Base-by-base conservation (phyloP, 805 yeast species). In the Cyberlindnera petersonii region DNA sequence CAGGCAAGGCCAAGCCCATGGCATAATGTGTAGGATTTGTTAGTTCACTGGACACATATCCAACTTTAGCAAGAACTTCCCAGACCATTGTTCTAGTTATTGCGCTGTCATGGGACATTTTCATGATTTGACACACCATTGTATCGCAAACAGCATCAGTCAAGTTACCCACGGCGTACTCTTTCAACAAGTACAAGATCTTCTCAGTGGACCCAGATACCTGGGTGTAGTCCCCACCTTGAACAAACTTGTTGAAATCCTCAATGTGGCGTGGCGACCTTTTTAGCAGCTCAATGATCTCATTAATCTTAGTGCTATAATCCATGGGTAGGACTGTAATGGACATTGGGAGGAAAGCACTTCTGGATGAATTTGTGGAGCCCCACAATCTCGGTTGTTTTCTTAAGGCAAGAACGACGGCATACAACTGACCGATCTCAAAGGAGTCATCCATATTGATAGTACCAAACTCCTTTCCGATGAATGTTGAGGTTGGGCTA, bases 151-250 rank as follows among this genome's bases (percentile, higher is more conserved):
- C 65, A 16, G 71, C 68, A 51, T 75, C 71, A 14, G 62, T 53
- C 23, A 72, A 51, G 33, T 79, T 77, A 0, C 79, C 82, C 6
- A 76, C 73, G 3, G 75, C 68, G 53, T 75, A 82, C 29, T 75
- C 74, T 43, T 70, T 72, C 38, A 82, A 53, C 33, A 81, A 46
- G 16, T 61, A 63, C 11, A 79, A 52, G 4, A 74, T 58, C 2
- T 67, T 65, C 0, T 65, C 56, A 42, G 61, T 67, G 8, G 24
- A 17, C 4, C 13, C n/a, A 1, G 29, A 23, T 1, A 24, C 26
- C 2, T 51, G 27, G 4, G 31, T 23, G 3, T 22, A 22, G 20
- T 46, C 37, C 3, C 50, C 36, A 0, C 28, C 21, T 9, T 42
- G 27, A 24, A 63, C 43, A 8, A 47, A 52, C 9, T 50, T 52